These are phyloP conservation scores for Heteromeles arbutifolia DNA, from an alignment of 306 rosid genomes.

Conservation along the genomic window DNA sequence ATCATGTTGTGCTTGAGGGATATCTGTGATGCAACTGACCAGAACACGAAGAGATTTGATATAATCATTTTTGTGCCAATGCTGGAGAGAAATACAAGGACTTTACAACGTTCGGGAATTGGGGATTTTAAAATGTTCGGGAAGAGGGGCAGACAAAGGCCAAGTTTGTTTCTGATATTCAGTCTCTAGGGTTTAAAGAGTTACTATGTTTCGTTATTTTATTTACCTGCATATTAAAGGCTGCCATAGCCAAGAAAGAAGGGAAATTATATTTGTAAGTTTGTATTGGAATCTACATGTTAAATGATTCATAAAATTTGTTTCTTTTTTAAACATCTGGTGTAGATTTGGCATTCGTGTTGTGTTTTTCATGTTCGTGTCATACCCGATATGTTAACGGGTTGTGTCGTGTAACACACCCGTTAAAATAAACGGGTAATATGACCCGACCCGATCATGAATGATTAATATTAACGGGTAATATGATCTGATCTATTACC, in stretches of 20 bases:
- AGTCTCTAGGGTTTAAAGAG: not conserved
- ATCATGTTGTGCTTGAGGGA: constrained; percentile 56
- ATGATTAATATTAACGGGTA: too few species aligned
- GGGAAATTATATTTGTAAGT: not conserved
- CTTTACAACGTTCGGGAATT: too few species aligned
- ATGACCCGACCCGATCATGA: too few species aligned
- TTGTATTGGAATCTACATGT: not conserved
- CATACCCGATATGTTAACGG: too few species aligned
- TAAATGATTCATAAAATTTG: not conserved
- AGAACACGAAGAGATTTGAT: not conserved
- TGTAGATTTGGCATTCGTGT: too few species aligned
- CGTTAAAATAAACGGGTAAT: too few species aligned
- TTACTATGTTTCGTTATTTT: not conserved
- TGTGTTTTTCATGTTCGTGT: too few species aligned
- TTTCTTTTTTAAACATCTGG: too few species aligned
- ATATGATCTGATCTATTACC: too few species aligned
- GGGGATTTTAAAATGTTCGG: not conserved
- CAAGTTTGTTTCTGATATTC: not conserved
- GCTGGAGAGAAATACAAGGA: not conserved
- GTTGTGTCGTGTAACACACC: too few species aligned
- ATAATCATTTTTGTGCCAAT: not conserved
- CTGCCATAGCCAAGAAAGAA: not conserved
- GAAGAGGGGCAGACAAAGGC: not conserved
- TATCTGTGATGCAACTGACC: constrained; percentile 27
- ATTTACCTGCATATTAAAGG: not conserved